These are phyloP conservation scores for Pterothamnion heteromorphum DNA, from an alignment of 31 red algal genomes.

Conservation along the genomic window DNA sequence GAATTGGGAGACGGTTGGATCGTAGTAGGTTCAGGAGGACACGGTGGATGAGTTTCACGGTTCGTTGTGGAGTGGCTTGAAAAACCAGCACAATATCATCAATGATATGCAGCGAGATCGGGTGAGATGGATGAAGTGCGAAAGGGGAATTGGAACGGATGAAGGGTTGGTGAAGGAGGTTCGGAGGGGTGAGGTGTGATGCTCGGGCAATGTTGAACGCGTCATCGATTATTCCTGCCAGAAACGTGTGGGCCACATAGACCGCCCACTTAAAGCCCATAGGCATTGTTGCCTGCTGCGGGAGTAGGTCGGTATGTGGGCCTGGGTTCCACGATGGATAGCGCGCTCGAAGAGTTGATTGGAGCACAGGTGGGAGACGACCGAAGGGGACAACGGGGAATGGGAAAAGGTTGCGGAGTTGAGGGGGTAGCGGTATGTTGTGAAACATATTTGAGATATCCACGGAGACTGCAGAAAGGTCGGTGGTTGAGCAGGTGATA, in stretches of 20 bases:
- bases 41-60: too few relatives aligned
- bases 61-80: too few relatives aligned
- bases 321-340: too few relatives aligned
- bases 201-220: not conserved
- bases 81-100: not conserved
- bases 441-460: too few relatives aligned
- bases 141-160: not conserved
- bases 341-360: not conserved
- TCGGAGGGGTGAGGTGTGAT: not conserved
- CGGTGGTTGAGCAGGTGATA: not conserved
- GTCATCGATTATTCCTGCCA: not conserved
- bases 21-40: too few relatives aligned
- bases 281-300: not conserved
- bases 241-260: not conserved
- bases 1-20: too few relatives aligned
- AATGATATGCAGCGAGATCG: not conserved
- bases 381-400: not conserved
- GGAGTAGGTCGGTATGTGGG: not conserved
- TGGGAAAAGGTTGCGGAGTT: not conserved
- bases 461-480: not conserved
- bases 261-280: conserved; percentile 34
- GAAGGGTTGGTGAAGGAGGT: not conserved
- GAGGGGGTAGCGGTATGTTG: not conserved
- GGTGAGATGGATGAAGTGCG: not conserved
- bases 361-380: not conserved